Evolutionary conservation across 768 basidiomycete species (phyloP).

Genomic region (Porphyrellus cyaneotinctus): DNA sequence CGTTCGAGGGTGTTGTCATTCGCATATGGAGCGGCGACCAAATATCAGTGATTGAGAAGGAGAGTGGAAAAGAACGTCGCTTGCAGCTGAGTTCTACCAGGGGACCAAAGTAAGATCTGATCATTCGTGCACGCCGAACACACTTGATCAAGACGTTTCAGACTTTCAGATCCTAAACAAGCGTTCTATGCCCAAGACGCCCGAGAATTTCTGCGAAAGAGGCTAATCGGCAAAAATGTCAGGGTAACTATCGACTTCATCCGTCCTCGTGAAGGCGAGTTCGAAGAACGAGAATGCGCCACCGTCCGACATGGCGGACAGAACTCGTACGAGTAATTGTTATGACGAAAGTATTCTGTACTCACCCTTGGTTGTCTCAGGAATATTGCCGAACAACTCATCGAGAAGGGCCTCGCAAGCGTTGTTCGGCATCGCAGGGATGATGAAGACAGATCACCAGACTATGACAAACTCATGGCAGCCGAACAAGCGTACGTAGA

Average conservation of each 20-base stretch:
- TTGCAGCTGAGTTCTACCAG: conserved; percentile 86
- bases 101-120: conserved; percentile 63
- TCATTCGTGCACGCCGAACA: not conserved
- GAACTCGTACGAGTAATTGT: conserved; percentile 52
- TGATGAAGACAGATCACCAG: conserved; percentile 93
- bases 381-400: conserved; percentile 87
- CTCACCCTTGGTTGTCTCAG: conserved; percentile 37
- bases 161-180: conserved; percentile 81
- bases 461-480: conserved; percentile 93
- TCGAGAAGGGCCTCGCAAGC: conserved; percentile 89
- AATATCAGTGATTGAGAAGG: conserved; percentile 74
- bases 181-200: conserved; percentile 89
- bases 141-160: conserved; percentile 28
- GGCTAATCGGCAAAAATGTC: conserved; percentile 85
- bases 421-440: conserved; percentile 90
- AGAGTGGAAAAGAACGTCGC: conserved; percentile 69
- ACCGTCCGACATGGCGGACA: conserved; percentile 83
- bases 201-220: conserved; percentile 88
- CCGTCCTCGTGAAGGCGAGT: conserved; percentile 89
- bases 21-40: conserved; percentile 94
- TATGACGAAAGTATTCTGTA: not conserved
- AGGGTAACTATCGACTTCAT: conserved; percentile 85
- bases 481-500: conserved; percentile 88
- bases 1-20: conserved; percentile 78
- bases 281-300: conserved; percentile 88